Percentiles rank a stretch among this genome's conserved stretches.
Conservation (phyloP, 768 basidiomycete species). For the Macrolepiota fuliginosa region DNA sequence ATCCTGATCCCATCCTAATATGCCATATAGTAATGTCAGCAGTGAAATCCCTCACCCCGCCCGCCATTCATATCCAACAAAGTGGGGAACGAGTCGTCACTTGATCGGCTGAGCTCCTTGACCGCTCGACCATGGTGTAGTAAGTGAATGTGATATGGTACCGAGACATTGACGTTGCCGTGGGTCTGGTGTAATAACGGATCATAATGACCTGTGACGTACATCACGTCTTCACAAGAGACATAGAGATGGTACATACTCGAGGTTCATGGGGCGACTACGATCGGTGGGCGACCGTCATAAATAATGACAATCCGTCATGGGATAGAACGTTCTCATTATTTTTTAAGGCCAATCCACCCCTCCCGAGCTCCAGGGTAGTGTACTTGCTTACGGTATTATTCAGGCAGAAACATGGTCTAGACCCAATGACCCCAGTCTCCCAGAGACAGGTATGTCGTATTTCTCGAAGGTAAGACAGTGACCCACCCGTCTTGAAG, state of each 20-base stretch:
- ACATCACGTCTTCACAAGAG: too few relatives aligned
- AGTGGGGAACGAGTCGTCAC: conserved; percentile 7
- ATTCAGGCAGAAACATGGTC: too few relatives aligned
- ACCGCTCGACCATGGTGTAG: not conserved
- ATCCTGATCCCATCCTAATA: not conserved
- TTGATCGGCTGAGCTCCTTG: not conserved
- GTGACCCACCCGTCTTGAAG: too few relatives aligned
- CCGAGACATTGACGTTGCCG: not conserved
- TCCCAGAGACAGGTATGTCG: too few relatives aligned
- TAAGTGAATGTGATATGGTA: not conserved
- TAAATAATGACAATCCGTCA: too few relatives aligned
- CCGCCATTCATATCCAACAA: conserved; percentile 9
- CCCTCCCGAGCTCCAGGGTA: conserved; percentile 8
- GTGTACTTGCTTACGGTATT: conserved; percentile 39
- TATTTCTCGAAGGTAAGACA: too few relatives aligned
- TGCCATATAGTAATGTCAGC: not conserved
- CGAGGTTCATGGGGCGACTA: too few relatives aligned
- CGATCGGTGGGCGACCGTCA: too few relatives aligned
- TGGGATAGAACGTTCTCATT: too few relatives aligned
- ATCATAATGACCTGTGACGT: not conserved
- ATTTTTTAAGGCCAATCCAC: too few relatives aligned
- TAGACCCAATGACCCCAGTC: too few relatives aligned
- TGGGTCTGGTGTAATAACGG: not conserved
- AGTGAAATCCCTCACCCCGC: not conserved
- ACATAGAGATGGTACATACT: too few relatives aligned